A percentile compares a stretch with the other conserved stretches of the same genome.
Conservation (phyloP, 1,284 basidiomycete genomes). For the Tylopilus sp. region DNA sequence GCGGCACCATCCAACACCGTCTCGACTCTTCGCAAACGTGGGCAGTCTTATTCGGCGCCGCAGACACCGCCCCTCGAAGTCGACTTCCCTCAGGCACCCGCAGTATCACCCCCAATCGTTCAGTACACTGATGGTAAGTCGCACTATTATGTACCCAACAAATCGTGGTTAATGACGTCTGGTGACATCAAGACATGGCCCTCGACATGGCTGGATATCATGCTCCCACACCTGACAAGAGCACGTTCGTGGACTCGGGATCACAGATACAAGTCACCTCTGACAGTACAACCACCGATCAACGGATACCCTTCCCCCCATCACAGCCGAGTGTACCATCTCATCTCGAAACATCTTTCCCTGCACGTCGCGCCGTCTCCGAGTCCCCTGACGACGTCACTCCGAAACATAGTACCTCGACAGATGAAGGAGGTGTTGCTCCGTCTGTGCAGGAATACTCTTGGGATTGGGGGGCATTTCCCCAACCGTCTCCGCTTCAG, state of each 20-base stretch:
- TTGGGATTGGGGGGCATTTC: slow-evolving; percentile 86
- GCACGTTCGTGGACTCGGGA: slow-evolving; percentile 1
- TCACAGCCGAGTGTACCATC: slow-evolving; percentile 19
- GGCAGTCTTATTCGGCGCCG: slow-evolving; percentile 31
- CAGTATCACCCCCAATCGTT: slow-evolving; percentile 58
- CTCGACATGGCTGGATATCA: slow-evolving; percentile 72
- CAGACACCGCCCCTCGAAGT: slow-evolving; percentile 25
- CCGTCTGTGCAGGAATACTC: slow-evolving; percentile 60
- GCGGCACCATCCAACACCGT: slow-evolving; percentile 17
- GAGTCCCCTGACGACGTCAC: slow-evolving; percentile 22
- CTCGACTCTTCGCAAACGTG: slow-evolving; percentile 20
- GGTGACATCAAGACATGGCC: slow-evolving; percentile 49
- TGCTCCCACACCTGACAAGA: slow-evolving; percentile 36
- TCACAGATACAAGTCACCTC: slow-evolving; percentile 5
- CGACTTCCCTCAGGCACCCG: slow-evolving; percentile 24
- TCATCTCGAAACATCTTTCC: slow-evolving; percentile 25
- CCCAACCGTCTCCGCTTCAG: slow-evolving; percentile 70
- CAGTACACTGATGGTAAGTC: slow-evolving; percentile 63
- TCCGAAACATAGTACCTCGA: slow-evolving; percentile 11
- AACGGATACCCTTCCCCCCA: slow-evolving; percentile 21
- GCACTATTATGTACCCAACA: slow-evolving; percentile 30
- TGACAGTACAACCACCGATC: slow-evolving; percentile 11
- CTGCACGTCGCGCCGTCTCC: slow-evolving; percentile 27
- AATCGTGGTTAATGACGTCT: background rate
- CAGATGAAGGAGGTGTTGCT: slow-evolving; percentile 4